These are phyloP conservation scores for Ogataea pilisensis DNA, from an alignment of 805 yeast species.

Conservation along the genomic window DNA sequence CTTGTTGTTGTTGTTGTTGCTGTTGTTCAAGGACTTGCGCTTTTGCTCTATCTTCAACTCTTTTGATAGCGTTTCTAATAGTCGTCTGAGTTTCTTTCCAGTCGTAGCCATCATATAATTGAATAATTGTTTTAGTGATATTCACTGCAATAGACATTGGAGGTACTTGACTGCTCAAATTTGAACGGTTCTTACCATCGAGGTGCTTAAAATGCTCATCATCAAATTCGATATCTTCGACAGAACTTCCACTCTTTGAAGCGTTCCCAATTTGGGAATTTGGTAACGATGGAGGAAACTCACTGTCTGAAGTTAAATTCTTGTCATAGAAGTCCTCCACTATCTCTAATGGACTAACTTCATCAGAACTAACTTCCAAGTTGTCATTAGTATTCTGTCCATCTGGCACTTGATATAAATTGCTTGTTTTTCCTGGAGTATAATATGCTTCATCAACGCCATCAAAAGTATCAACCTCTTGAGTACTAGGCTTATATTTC, in stretches of 20 bases:
- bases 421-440: not conserved
- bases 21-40: constrained; percentile 6
- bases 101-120: constrained; percentile 86
- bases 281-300: constrained; percentile 7
- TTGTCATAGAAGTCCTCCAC: constrained; percentile 29
- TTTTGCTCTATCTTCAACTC: constrained; percentile 49
- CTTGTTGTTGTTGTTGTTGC: not conserved
- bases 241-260: constrained; percentile 4
- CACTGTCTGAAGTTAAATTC: constrained; percentile 12
- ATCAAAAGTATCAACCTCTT: constrained; percentile 37
- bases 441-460: constrained; percentile 38
- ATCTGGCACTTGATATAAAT: not conserved
- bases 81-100: constrained; percentile 75
- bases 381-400: constrained; percentile 5
- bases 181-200: constrained; percentile 1
- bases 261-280: constrained; percentile 1
- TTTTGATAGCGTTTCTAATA: constrained; percentile 59
- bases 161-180: constrained; percentile 9
- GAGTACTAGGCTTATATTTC: constrained; percentile 44
- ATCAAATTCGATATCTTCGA: constrained; percentile 16
- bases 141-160: constrained; percentile 32
- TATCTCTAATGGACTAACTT: constrained; percentile 16
- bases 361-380: constrained; percentile 10
- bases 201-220: constrained; percentile 19
- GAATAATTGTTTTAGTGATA: constrained; percentile 39